Conservation (phyloP, 495 filamentous ascomycete genomes). For the Xylaria curta region DNA sequence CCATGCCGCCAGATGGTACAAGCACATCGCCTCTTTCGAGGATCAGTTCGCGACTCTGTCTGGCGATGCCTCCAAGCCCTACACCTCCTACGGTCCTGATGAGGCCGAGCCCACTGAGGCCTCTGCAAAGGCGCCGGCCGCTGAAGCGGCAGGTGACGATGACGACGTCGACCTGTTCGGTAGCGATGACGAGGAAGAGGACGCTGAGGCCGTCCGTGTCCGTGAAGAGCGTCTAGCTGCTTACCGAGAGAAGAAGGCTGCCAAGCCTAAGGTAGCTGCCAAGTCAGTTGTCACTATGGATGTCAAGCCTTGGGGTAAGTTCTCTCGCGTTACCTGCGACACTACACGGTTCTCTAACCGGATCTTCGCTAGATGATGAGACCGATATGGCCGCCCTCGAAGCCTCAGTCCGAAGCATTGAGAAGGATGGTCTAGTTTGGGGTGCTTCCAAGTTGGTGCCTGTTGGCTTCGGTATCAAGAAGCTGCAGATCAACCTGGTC, state of each 20-base stretch:
- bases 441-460: conserved; percentile 88
- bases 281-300: conserved; percentile 96
- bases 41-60: conserved; percentile 88
- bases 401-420: conserved; percentile 81
- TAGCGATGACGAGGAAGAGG: conserved; percentile 89
- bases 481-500: conserved; percentile 98
- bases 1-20: conserved; percentile 96
- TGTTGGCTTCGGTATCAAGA: conserved; percentile 98
- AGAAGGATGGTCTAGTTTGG: conserved; percentile 95
- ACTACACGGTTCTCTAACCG: conserved; percentile 32
- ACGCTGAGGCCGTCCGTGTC: conserved; percentile 79
- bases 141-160: conserved; percentile 65
- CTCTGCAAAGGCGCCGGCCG: conserved; percentile 82
- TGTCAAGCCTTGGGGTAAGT: conserved; percentile 98
- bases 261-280: conserved; percentile 85
- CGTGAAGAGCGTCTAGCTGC: conserved; percentile 88
- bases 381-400: conserved; percentile 86
- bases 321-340: conserved; percentile 5
- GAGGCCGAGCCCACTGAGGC: conserved; percentile 73
- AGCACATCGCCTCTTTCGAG: conserved; percentile 92
- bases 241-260: conserved; percentile 97
- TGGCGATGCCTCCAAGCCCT: conserved; percentile 86
- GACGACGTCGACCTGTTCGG: conserved; percentile 91
- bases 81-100: conserved; percentile 93
- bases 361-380: conserved; percentile 72